These are phyloP conservation scores for Nepenthes gracilis DNA, from an alignment of 148 eudicot species.

Conservation along the genomic window DNA sequence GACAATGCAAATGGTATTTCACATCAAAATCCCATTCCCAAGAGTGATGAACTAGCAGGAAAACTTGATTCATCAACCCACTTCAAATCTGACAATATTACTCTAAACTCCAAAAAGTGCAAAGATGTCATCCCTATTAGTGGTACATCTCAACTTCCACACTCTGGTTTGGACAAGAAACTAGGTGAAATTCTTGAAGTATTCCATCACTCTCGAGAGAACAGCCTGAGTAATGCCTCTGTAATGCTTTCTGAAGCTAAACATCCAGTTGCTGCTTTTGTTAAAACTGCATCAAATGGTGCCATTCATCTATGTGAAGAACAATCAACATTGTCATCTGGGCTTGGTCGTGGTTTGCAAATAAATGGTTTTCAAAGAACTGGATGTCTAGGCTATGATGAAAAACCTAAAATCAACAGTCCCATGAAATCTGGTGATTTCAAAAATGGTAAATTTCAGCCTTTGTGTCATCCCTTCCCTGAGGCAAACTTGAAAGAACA, in stretches of 20 bases:
- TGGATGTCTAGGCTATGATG: conserved; percentile 31
- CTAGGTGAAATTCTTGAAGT: conserved; percentile 11
- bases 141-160: conserved; percentile 20
- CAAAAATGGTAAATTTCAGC: conserved; percentile 13
- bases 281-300: conserved; percentile 15
- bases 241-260: conserved; percentile 15
- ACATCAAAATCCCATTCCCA: conserved; percentile 4
- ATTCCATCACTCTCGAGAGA: conserved; percentile 8
- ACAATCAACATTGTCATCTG: conserved; percentile 37
- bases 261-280: conserved; percentile 12
- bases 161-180: conserved; percentile 22
- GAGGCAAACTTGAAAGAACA: conserved; percentile 24
- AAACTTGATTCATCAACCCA: conserved; percentile 13
- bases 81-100: conserved; percentile 9
- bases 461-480: conserved; percentile 13
- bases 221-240: conserved; percentile 10
- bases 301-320: conserved; percentile 18
- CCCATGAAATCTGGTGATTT: conserved; percentile 13
- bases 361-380: conserved; percentile 45
- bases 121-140: conserved; percentile 19
- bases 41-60: conserved; percentile 15
- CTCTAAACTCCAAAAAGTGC: conserved; percentile 2
- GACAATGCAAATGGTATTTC: conserved; percentile 8
- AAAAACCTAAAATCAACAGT: conserved; percentile 13
- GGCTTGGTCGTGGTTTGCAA: conserved; percentile 38